phyloP scores from a whole-genome alignment of 176 grass and related monocot genomes.

The Stipa capillata region DNA sequence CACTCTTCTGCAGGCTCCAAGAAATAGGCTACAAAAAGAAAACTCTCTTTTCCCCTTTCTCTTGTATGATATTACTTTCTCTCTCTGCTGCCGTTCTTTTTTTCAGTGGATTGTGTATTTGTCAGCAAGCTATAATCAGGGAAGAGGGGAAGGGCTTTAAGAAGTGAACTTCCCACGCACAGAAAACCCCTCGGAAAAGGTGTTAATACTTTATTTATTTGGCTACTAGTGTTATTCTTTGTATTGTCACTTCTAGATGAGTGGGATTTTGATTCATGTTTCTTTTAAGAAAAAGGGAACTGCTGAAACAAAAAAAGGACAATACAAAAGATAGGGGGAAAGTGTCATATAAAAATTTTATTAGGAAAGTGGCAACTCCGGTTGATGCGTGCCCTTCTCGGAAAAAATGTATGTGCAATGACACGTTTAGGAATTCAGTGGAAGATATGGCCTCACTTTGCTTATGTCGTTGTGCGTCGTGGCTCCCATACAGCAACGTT shows the following conservation, averaged over 20 bases:
- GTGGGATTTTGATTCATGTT: neutral
- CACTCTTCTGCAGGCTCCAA: slow-evolving; percentile 1
- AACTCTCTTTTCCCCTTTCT: neutral
- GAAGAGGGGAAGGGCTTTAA: neutral
- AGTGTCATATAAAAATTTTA: neutral
- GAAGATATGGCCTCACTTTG: neutral
- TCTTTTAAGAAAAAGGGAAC: neutral
- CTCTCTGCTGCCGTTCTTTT: neutral
- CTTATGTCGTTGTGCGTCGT: slow-evolving; percentile 26
- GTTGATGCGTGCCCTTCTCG: neutral
- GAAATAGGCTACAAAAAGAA: neutral
- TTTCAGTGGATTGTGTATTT: neutral
- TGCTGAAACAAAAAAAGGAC: neutral
- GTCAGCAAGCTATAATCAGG: slow-evolving; percentile 8
- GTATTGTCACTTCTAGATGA: neutral
- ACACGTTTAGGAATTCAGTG: neutral
- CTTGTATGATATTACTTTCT: slow-evolving; percentile 3
- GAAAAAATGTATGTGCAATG: neutral
- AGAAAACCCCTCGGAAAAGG: neutral
- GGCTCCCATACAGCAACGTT: slow-evolving; percentile 20
- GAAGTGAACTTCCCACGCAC: neutral
- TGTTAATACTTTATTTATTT: neutral
- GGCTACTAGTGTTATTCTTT: neutral
- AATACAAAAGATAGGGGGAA: neutral
- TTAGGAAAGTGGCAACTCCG: neutral